phyloP scores from a whole-genome alignment of 2,329 filamentous ascomycete genomes.

The Aspergillus quadrilineatus region DNA sequence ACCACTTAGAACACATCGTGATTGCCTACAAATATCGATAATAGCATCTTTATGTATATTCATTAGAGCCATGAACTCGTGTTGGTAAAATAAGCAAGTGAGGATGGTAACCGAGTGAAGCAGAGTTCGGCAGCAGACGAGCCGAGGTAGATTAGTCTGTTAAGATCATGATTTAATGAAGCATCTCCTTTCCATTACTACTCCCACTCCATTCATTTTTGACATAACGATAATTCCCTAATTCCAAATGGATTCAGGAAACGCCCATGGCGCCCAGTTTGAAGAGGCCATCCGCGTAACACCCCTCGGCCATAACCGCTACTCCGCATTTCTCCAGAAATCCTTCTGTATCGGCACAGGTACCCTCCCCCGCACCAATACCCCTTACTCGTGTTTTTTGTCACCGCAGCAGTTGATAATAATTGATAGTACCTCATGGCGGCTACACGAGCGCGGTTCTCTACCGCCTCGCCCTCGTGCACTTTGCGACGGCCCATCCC shows the following conservation, averaged over 20 bases:
- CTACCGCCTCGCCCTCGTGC: constrained; percentile 57
- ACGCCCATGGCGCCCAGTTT: constrained; percentile 30
- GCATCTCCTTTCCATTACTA: background rate
- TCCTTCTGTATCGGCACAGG: constrained; percentile 68
- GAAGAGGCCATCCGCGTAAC: constrained; percentile 40
- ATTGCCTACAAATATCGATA: background rate
- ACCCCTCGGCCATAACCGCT: constrained; percentile 53
- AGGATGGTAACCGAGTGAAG: constrained; percentile 2
- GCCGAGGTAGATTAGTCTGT: constrained; percentile 7
- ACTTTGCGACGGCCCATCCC: constrained; percentile 60
- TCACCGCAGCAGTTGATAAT: constrained; percentile 10
- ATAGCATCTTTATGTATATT: background rate
- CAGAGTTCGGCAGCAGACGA: constrained; percentile 5
- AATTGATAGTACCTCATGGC: constrained; percentile 64
- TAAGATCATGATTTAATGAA: constrained; percentile 1
- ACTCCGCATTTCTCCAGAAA: constrained; percentile 54
- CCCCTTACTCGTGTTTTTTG: background rate
- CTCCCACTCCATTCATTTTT: background rate
- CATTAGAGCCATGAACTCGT: background rate
- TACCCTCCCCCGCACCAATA: constrained; percentile 28
- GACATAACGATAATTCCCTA: background rate
- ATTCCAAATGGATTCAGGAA: constrained; percentile 8
- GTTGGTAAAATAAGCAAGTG: background rate
- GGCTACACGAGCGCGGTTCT: constrained; percentile 67
- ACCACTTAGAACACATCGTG: background rate